A percentile compares a stretch with the other conserved stretches of the same genome.
Conservation (phyloP, 192 early-diverging fungal genomes). For the Entophlyctis helioformis region DNA sequence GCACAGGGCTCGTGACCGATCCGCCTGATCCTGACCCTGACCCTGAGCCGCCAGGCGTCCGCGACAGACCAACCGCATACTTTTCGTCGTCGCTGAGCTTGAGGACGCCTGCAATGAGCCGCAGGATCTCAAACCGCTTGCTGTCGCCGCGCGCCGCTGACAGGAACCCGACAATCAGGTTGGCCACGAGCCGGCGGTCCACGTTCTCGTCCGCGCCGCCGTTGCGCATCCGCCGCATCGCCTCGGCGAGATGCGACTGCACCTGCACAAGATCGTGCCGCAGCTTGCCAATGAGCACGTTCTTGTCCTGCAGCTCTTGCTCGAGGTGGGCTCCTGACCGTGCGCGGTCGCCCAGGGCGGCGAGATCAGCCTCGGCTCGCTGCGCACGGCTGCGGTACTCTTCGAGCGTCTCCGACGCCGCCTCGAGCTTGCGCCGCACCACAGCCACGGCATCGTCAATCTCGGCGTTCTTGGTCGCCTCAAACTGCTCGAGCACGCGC, state of each 20-base stretch:
- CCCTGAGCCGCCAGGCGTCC: constrained; percentile 46
- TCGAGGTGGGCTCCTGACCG: constrained; percentile 21
- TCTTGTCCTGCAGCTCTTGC: constrained; percentile 59
- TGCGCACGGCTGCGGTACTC: constrained; percentile 45
- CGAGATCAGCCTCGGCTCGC: constrained; percentile 35
- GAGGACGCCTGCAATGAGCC: constrained; percentile 78
- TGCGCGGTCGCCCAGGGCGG: neutral
- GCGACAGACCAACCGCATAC: constrained; percentile 55
- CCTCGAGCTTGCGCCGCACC: constrained; percentile 31
- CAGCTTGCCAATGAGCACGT: constrained; percentile 61
- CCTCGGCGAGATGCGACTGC: constrained; percentile 83
- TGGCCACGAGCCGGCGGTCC: constrained; percentile 70
- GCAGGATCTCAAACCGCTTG: constrained; percentile 84
- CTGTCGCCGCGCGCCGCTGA: constrained; percentile 74
- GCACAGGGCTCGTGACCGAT: too few species aligned
- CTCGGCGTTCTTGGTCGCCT: constrained; percentile 53
- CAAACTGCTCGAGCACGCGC: constrained; percentile 76
- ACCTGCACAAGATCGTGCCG: constrained; percentile 69
- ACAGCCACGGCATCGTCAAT: constrained; percentile 42
- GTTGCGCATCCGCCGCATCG: constrained; percentile 75
- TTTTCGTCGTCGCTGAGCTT: constrained; percentile 84
- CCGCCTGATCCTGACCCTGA: too few species aligned
- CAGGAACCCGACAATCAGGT: constrained; percentile 80
- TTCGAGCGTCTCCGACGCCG: constrained; percentile 19
- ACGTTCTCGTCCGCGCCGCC: constrained; percentile 55